phyloP scores from a whole-genome alignment of 164 flowering plant species.

The Magnolia kwangsiensis region DNA sequence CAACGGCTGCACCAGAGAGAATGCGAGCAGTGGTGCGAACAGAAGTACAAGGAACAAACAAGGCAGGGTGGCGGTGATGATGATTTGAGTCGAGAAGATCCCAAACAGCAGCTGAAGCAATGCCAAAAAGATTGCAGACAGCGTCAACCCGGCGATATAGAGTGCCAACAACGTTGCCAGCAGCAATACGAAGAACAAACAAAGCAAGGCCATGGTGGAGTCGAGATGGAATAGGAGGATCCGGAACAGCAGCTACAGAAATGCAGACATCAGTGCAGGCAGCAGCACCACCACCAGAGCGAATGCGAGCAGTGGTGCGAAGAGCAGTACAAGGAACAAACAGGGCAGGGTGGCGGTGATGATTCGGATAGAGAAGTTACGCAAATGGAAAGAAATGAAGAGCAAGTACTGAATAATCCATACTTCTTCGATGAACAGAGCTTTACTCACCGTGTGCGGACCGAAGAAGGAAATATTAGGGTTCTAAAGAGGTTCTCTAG shows the following conservation, averaged over 20 bases:
- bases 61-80: background rate
- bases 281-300: too few relatives aligned
- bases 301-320: slow-evolving; percentile 3
- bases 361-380: background rate
- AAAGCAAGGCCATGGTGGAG: too few relatives aligned
- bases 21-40: slow-evolving; percentile 4
- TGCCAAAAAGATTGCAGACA: background rate
- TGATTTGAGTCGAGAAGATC: background rate
- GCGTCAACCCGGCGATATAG: background rate
- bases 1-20: background rate
- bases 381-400: background rate
- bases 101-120: background rate
- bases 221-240: too few relatives aligned
- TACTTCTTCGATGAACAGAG: slow-evolving; percentile 4
- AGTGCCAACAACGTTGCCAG: too few relatives aligned
- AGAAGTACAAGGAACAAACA: background rate
- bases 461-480: slow-evolving; percentile 3
- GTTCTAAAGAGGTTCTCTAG: slow-evolving; percentile 3
- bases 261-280: background rate
- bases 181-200: too few relatives aligned
- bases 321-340: background rate
- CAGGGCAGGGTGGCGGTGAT: background rate
- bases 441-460: background rate
- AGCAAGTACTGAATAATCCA: background rate
- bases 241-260: too few relatives aligned